Percentiles rank a stretch among this genome's conserved stretches.
Evolutionary conservation across 1,139 yeast genomes (phyloP).

Genomic region (Suhomyces wounanorum): DNA sequence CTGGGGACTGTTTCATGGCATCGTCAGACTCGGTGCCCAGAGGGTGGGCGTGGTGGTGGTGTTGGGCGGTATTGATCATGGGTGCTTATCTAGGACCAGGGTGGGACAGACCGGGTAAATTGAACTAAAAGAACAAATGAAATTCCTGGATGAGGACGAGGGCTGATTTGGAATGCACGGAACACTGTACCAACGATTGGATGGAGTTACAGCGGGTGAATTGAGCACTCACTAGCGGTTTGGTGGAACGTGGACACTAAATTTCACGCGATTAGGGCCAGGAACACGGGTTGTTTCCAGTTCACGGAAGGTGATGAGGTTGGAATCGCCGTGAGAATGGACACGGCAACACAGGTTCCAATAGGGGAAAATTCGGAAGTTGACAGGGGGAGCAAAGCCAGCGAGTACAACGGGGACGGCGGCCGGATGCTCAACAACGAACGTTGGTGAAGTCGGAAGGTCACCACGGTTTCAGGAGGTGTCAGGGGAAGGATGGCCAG

Average conservation of each 20-base stretch:
- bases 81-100: not conserved
- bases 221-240: not conserved
- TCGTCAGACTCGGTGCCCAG: constrained; percentile 6
- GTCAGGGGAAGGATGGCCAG: not conserved
- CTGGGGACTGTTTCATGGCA: not conserved
- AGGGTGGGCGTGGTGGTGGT: constrained; percentile 5
- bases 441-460: not conserved
- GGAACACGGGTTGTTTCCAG: not conserved
- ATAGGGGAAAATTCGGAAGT: not conserved
- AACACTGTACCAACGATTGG: not conserved
- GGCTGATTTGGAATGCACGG: not conserved
- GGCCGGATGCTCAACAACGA: not conserved
- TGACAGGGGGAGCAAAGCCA: not conserved
- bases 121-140: not conserved
- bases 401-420: not conserved
- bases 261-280: not conserved
- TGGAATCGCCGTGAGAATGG: not conserved
- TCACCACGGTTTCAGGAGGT: not conserved
- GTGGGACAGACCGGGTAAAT: not conserved
- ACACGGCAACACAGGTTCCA: not conserved
- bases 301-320: not conserved
- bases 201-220: not conserved
- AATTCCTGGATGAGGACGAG: not conserved
- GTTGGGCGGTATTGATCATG: constrained; percentile 12
- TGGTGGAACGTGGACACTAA: not conserved